Evolutionary conservation across 1,284 basidiomycete genomes (phyloP).

Genomic region (Fistulinella cinereoalba): DNA sequence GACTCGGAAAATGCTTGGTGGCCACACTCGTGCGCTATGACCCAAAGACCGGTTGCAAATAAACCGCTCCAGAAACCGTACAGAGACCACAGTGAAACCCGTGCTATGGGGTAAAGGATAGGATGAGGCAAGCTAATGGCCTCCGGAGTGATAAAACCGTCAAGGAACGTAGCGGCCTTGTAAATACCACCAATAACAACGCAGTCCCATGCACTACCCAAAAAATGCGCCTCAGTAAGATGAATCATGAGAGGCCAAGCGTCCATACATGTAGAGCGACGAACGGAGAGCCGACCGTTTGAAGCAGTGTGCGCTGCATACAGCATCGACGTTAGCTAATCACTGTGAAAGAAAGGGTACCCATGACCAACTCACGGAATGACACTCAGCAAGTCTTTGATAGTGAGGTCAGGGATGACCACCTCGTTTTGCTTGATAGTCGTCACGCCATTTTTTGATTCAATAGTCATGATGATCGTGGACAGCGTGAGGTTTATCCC

Average conservation of each 20-base stretch:
- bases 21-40: slow-evolving; percentile 89
- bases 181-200: slow-evolving; percentile 68
- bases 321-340: neutral
- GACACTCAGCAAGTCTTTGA: slow-evolving; percentile 83
- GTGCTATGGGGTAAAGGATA: slow-evolving; percentile 59
- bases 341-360: neutral
- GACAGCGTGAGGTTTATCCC: slow-evolving; percentile 10
- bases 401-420: slow-evolving; percentile 75
- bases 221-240: slow-evolving; percentile 27
- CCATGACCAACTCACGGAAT: slow-evolving; percentile 69
- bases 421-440: slow-evolving; percentile 60
- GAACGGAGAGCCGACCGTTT: slow-evolving; percentile 87
- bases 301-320: slow-evolving; percentile 80
- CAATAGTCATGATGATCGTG: slow-evolving; percentile 23
- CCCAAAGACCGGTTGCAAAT: slow-evolving; percentile 92
- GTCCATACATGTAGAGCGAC: slow-evolving; percentile 70
- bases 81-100: slow-evolving; percentile 74
- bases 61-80: slow-evolving; percentile 87
- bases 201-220: slow-evolving; percentile 69
- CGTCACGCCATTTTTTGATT: slow-evolving; percentile 20
- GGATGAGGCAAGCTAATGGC: slow-evolving; percentile 60
- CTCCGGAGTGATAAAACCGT: slow-evolving; percentile 59
- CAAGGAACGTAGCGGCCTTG: slow-evolving; percentile 68
- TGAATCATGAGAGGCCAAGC: neutral
- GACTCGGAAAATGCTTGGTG: slow-evolving; percentile 98